These are phyloP conservation scores for Eimeria necatrix DNA, from an alignment of 169 alveolate genomes.

Conservation along the genomic window DNA sequence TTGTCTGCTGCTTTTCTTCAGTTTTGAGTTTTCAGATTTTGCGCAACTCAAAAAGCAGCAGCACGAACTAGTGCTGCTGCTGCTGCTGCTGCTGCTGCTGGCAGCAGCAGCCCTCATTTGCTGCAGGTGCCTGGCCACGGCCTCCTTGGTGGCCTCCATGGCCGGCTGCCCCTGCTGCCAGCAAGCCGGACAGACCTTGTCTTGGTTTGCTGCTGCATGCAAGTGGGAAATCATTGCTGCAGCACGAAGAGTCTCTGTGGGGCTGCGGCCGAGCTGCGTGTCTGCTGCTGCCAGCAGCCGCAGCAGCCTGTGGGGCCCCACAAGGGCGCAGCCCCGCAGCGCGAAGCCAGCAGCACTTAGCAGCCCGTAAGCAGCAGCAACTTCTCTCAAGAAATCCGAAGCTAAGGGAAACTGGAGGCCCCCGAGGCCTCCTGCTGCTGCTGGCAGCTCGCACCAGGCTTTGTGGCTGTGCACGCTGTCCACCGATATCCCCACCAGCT, in stretches of 20 bases:
- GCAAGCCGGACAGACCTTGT: constrained; percentile 99
- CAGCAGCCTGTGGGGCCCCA: constrained; percentile 96
- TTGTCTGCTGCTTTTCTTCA: too few species aligned
- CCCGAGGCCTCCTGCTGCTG: constrained; percentile 98
- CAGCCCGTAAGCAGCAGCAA: constrained; percentile 94
- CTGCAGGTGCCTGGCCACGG: constrained; percentile 63
- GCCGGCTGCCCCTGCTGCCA: constrained; percentile 98
- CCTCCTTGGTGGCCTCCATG: constrained; percentile 95
- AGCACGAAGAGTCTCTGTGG: constrained; percentile 95
- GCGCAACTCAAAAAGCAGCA: too few species aligned
- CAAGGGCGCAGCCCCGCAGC: constrained; percentile 97
- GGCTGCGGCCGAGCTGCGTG: constrained; percentile 98
- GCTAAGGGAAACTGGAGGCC: constrained; percentile 93
- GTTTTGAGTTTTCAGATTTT: too few species aligned
- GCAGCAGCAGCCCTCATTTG: background rate
- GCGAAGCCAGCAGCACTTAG: constrained; percentile 95
- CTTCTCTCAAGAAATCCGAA: constrained; percentile 94
- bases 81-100: background rate
- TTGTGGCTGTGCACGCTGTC: constrained; percentile 98
- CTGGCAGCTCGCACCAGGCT: constrained; percentile 97
- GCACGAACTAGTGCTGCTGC: too few species aligned
- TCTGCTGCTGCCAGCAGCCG: constrained; percentile 97
- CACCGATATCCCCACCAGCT: constrained; percentile 95
- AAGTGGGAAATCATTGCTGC: constrained; percentile 87
- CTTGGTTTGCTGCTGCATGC: constrained; percentile 92